Base-by-base conservation (phyloP, 345 rosid species). In the Citrus glauca region DNA sequence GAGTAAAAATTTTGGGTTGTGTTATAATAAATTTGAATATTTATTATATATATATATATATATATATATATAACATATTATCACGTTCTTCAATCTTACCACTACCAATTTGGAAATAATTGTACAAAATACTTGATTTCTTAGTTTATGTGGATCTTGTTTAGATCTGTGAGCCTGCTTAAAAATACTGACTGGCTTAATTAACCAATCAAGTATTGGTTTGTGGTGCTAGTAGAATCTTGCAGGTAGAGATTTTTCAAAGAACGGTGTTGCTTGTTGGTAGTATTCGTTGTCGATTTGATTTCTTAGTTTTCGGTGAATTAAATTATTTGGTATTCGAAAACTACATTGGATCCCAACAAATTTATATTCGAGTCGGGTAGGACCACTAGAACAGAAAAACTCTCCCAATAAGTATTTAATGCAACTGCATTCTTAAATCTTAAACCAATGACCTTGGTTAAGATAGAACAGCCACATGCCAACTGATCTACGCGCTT, bases 281-380 rank as follows among this genome's bases (percentile, higher is more conserved):
- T 63, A 63, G 48, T 45, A 45, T 45, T 45, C 5, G 50, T 13
- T 13, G 50, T 3, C 13, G 5, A 45, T 45, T 45, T 45, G 50
- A 13, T 45, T 45, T 11, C 17, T 35, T 35, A 35, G 7, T 35
- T 35, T 35, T 35, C 1, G 7, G 7, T 35, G 1, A 5, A 35
- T 5, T 35, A 35, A 35, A 35, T 35, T 5, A 35, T 35, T 0
- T 35, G 7, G 1, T 35, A 5, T 35, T 5, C 7, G 1, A 35
- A 35, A 1, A 35, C 0, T 35, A 35, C 0, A 35, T 35, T 35
- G 5, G 37, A 1, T 35, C 7, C 0, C 0, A 5, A 35, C 1
- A 5, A 35, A 35, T 35, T 5, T 0, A 35, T 5, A 35, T 6
- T 35, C 1, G 0, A 35, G 7, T 35, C 1, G 37, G 1, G 1